These are phyloP conservation scores for Russula olivacea DNA, from an alignment of 768 basidiomycete species.

Conservation along the genomic window DNA sequence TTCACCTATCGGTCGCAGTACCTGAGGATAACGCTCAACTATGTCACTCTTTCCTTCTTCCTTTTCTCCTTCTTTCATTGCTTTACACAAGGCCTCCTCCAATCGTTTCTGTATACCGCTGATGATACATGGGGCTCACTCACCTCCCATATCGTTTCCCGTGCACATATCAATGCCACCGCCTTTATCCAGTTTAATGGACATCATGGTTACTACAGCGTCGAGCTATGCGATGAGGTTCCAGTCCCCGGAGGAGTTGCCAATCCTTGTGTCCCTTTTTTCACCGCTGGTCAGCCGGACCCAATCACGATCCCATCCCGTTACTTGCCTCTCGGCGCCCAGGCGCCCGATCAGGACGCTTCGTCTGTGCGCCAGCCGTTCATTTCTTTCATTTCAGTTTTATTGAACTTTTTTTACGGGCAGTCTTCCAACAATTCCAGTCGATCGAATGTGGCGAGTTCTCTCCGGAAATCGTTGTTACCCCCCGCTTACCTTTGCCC, in stretches of 20 bases:
- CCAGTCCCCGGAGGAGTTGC: constrained; percentile 31
- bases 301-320: constrained; percentile 29
- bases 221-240: constrained; percentile 43
- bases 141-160: constrained; percentile 35
- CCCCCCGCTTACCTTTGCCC: background rate
- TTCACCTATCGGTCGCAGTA: constrained; percentile 25
- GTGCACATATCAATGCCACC: constrained; percentile 33
- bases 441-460: background rate
- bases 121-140: constrained; percentile 40
- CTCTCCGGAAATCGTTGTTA: background rate
- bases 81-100: constrained; percentile 47
- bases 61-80: constrained; percentile 46
- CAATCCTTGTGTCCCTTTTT: constrained; percentile 23
- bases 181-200: constrained; percentile 33
- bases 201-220: constrained; percentile 28
- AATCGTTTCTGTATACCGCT: constrained; percentile 42
- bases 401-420: background rate
- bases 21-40: constrained; percentile 31
- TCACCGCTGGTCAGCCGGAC: constrained; percentile 27
- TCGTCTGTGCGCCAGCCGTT: background rate
- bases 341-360: too few species aligned
- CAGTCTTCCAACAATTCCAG: background rate
- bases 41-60: constrained; percentile 40
- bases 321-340: background rate
- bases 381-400: background rate